Evolutionary conservation across 164 flowering plant species (phyloP).

Genomic region (Taxillus chinensis): DNA sequence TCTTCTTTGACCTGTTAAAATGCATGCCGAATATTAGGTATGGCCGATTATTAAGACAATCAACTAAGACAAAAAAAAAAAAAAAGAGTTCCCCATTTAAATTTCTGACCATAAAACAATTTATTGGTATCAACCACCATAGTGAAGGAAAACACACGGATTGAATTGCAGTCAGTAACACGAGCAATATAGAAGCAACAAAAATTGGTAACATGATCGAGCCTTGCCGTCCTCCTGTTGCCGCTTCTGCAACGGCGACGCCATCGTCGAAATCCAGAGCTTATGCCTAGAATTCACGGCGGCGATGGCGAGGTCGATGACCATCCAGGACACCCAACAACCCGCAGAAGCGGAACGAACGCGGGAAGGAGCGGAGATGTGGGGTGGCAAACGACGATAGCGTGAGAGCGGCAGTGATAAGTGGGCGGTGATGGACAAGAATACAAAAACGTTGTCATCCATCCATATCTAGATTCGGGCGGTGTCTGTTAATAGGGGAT

Average conservation of each 20-base stretch:
- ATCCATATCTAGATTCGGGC: conserved; percentile 16
- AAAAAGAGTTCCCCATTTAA: background rate
- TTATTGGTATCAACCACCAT: background rate
- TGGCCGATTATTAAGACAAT: background rate
- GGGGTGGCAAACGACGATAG: background rate
- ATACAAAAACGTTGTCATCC: conserved; percentile 11
- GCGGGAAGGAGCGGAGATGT: too few relatives aligned
- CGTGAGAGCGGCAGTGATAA: background rate
- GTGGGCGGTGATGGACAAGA: conserved; percentile 6
- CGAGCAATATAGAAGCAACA: background rate
- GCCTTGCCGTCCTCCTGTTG: conserved; percentile 38
- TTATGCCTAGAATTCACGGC: background rate
- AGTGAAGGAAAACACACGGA: too few relatives aligned
- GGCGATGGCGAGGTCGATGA: background rate
- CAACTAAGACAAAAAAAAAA: background rate
- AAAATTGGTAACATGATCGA: background rate
- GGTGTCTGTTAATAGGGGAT: background rate
- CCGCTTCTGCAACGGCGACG: conserved; percentile 44
- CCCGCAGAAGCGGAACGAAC: background rate
- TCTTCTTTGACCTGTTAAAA: conserved; percentile 51
- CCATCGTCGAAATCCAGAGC: conserved; percentile 13
- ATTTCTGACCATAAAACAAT: background rate
- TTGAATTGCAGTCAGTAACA: background rate
- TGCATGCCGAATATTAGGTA: background rate
- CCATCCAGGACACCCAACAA: background rate